phyloP scores from a whole-genome alignment of 108 stramenopile genomes.

The Skeletonema grethae region DNA sequence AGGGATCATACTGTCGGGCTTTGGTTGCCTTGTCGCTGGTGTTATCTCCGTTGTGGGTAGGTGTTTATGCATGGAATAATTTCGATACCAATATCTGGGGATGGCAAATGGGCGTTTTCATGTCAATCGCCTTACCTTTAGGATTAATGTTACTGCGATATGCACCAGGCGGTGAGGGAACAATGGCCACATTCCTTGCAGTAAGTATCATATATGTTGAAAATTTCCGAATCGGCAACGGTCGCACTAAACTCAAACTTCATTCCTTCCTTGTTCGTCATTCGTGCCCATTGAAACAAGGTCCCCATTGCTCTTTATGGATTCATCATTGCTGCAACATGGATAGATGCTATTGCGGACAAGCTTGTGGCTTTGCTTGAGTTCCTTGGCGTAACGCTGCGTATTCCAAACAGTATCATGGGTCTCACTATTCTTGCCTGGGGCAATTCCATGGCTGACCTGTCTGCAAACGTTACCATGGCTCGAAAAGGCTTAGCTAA shows the following conservation, averaged over 20 bases:
- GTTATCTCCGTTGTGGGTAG: conserved; percentile 52
- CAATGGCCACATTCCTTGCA: conserved; percentile 43
- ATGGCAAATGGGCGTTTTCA: conserved; percentile 23
- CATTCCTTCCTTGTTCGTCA: background rate
- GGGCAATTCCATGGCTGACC: conserved; percentile 81
- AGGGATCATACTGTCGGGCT: conserved; percentile 58
- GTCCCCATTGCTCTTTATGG: conserved; percentile 59
- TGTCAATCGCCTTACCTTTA: conserved; percentile 20
- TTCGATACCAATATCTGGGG: conserved; percentile 44
- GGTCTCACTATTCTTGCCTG: conserved; percentile 82
- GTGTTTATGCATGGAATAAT: conserved; percentile 32
- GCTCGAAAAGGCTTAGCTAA: conserved; percentile 71
- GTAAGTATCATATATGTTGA: background rate
- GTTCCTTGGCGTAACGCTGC: conserved; percentile 59
- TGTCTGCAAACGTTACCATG: conserved; percentile 76
- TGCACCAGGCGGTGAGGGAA: conserved; percentile 58
- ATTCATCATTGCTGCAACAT: conserved; percentile 63
- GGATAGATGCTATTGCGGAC: conserved; percentile 81
- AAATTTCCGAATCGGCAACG: background rate
- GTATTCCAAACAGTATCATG: conserved; percentile 59
- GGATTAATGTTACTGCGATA: conserved; percentile 41
- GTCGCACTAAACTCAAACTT: background rate
- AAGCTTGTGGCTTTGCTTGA: conserved; percentile 61
- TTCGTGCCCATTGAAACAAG: background rate
- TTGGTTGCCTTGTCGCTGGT: conserved; percentile 49